Evolutionary conservation across 345 rosid genomes (phyloP).

Genomic region (Hypericum androsaemum): DNA sequence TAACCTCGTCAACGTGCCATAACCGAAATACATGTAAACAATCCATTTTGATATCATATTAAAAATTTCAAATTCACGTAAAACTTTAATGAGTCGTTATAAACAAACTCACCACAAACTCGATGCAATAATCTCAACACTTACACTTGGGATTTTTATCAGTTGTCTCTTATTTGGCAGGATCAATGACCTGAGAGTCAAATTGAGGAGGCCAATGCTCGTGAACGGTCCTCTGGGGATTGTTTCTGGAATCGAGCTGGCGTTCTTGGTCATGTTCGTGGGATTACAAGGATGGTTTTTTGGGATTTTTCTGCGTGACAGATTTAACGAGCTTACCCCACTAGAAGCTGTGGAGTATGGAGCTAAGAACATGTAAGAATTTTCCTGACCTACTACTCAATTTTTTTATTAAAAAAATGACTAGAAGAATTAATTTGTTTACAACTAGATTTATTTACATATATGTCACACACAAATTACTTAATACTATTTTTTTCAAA

Average conservation of each 20-base stretch:
- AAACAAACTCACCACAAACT: too few species aligned
- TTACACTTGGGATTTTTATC: too few species aligned
- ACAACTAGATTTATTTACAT: background rate
- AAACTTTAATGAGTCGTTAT: too few species aligned
- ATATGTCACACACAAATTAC: background rate
- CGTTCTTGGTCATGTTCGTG: constrained; percentile 55
- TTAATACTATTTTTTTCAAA: too few species aligned
- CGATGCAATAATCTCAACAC: too few species aligned
- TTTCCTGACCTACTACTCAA: background rate
- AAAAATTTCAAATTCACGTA: too few species aligned
- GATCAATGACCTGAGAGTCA: background rate
- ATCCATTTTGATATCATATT: too few species aligned
- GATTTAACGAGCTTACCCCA: constrained; percentile 32
- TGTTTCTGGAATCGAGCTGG: constrained; percentile 50
- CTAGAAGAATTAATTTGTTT: background rate
- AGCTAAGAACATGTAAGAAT: constrained; percentile 31
- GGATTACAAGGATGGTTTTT: constrained; percentile 63
- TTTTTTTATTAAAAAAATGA: too few species aligned
- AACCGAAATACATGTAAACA: too few species aligned
- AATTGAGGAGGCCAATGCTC: constrained; percentile 48
- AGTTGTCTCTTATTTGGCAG: too few species aligned
- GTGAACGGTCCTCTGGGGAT: constrained; percentile 82
- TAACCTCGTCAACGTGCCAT: too few species aligned
- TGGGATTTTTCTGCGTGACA: constrained; percentile 29
- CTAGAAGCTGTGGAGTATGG: constrained; percentile 28